Conservation (phyloP, 495 filamentous ascomycete species). For the Talaromyces stipitatus region DNA sequence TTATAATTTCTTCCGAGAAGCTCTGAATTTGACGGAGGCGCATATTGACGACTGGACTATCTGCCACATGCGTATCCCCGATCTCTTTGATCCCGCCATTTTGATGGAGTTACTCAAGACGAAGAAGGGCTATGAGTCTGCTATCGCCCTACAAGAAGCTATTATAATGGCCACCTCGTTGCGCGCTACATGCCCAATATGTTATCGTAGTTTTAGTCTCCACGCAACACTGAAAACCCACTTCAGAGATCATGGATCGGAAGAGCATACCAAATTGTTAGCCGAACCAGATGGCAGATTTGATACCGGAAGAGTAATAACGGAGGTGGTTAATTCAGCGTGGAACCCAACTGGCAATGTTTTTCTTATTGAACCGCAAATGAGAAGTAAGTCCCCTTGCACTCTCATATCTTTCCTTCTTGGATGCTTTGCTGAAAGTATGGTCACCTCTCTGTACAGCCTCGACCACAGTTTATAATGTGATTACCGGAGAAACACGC, state of each 20-base stretch:
- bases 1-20: slow-evolving; percentile 7
- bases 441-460: background rate
- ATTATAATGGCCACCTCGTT: slow-evolving; percentile 4
- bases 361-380: background rate
- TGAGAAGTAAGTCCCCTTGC: background rate
- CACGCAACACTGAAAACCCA: slow-evolving; percentile 6
- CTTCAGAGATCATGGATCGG: background rate
- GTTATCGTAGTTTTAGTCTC: slow-evolving; percentile 4
- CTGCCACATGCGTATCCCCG: slow-evolving; percentile 5
- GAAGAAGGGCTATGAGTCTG: slow-evolving; percentile 1
- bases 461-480: background rate
- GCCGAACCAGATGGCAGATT: slow-evolving; percentile 5
- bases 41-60: slow-evolving; percentile 7
- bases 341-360: background rate
- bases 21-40: slow-evolving; percentile 3
- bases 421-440: background rate
- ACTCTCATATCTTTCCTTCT: background rate
- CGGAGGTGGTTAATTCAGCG: slow-evolving; percentile 2
- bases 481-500: background rate
- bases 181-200: slow-evolving; percentile 5
- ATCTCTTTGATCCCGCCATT: slow-evolving; percentile 5
- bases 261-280: background rate
- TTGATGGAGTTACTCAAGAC: slow-evolving; percentile 6
- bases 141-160: slow-evolving; percentile 5
- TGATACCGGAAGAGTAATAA: slow-evolving; percentile 4